Percentiles rank a stretch among this genome's conserved stretches.
phyloP scores from a whole-genome alignment of 2,329 filamentous ascomycete genomes.

The Metarhizium brunneum region DNA sequence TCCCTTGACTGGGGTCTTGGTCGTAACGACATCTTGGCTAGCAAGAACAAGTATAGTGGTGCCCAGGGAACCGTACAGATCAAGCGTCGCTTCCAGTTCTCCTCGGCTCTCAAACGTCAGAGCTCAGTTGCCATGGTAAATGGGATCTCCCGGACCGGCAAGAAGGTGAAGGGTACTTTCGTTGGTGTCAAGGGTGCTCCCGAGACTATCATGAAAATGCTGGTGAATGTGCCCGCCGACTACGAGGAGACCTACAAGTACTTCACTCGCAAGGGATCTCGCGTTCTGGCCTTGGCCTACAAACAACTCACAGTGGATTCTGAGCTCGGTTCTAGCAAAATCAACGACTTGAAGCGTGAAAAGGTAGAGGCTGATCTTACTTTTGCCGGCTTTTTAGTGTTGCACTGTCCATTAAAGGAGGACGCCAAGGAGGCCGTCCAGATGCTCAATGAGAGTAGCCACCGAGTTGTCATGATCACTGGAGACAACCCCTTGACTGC shows the following conservation, averaged over 20 bases:
- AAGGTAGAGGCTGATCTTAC: conserved; percentile 75
- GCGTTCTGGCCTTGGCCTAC: conserved; percentile 88
- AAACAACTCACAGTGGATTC: conserved; percentile 77
- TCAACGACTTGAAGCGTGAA: conserved; percentile 92
- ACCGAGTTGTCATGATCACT: conserved; percentile 98
- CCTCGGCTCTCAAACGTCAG: conserved; percentile 89
- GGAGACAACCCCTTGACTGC: conserved; percentile 96
- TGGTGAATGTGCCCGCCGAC: conserved; percentile 69
- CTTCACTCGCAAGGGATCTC: conserved; percentile 90
- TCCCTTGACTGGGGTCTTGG: conserved; percentile 92
- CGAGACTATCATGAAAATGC: conserved; percentile 92
- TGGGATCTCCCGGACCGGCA: conserved; percentile 61
- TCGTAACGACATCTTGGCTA: conserved; percentile 73
- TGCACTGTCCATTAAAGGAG: conserved; percentile 93
- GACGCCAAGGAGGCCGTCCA: conserved; percentile 89
- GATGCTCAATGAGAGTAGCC: conserved; percentile 98
- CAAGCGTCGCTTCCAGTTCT: conserved; percentile 96
- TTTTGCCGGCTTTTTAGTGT: conserved; percentile 91
- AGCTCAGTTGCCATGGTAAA: conserved; percentile 84
- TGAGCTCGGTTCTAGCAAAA: conserved; percentile 72
- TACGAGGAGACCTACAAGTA: conserved; percentile 99
- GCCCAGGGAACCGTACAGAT: conserved; percentile 72
- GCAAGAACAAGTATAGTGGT: conserved; percentile 33
- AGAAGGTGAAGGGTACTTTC: conserved; percentile 76
- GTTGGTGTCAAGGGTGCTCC: conserved; percentile 94